Evolutionary conservation across 2,329 filamentous ascomycete genomes (phyloP).

Genomic region (Neofusicoccum umdonicola): DNA sequence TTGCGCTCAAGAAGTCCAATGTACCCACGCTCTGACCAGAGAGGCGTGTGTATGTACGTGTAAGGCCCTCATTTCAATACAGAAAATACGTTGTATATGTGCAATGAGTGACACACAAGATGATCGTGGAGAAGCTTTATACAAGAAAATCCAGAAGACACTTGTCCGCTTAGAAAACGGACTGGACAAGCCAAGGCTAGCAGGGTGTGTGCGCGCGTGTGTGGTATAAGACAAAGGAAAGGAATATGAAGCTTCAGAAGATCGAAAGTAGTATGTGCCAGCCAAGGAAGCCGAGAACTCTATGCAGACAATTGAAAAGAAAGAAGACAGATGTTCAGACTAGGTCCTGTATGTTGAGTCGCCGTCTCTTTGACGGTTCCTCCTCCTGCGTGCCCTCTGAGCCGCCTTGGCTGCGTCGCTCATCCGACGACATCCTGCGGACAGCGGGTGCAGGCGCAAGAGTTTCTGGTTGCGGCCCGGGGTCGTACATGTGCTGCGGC

Average conservation of each 20-base stretch:
- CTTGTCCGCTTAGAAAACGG: neutral
- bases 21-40: neutral
- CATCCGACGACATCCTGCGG: neutral
- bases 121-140: neutral
- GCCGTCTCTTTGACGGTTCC: slow-evolving; percentile 19
- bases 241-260: neutral
- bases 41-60: neutral
- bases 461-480: neutral
- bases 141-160: neutral
- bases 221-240: neutral
- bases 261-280: neutral
- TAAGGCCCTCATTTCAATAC: too few species aligned
- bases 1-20: neutral
- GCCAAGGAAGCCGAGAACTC: neutral
- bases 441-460: neutral
- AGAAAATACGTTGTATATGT: neutral
- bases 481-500: neutral
- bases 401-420: neutral
- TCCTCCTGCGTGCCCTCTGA: neutral
- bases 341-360: slow-evolving; percentile 20
- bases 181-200: slow-evolving; percentile 1
- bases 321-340: neutral
- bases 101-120: neutral
- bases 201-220: too few species aligned
- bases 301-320: neutral